Base-by-base conservation (phyloP, 257 asterid genomes). In the Nicotiana tomentosiformis region DNA sequence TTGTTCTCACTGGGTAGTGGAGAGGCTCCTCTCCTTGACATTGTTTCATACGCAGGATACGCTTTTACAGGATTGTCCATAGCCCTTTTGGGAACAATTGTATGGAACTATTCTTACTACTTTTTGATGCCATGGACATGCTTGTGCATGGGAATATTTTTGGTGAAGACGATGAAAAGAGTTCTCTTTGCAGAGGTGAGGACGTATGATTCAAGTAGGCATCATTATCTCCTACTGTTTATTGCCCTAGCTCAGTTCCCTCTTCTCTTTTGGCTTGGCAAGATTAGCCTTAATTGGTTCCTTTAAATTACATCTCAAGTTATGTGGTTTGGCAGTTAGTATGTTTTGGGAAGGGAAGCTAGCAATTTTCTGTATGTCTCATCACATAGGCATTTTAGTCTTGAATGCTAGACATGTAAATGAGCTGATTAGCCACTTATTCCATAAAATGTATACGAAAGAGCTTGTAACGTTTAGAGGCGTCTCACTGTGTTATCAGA, bases 161-260 rank as follows among this genome's bases (percentile, higher is more conserved):
- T 86, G 85, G 89, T 86, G 66, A 84, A 86, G 84, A 84, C 89
- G 1, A 84, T 82, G 87, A 81, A 86, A 82, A 77, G 89, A 66
- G 89, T 86, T 33, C 89, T 86, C 12, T 86, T 86, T 55, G 83
- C 89, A 6, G 87, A 84, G 83, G 87, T 86, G 55, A 84, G 87
- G 82, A 77, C 79, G 58, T 81, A 61, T 10, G 84, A 86, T 58
- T 81, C 87, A 64, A 86, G 89, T 83, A 72, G 85, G 55, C 89
- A 84, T 81, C 89, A 86, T 74, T 86, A 86, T 74, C 89, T 81
- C 78, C 61, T 86, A 72, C 80, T 86, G 85, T 83, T 86, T 84
- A 86, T 86, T 39, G 89, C 87, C 30, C 66, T 86, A 82, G 89
- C 89, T 76, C 89, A 86, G 82, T 83, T 86, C 68, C 89, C 89